A percentile compares a stretch with the other conserved stretches of the same genome.
Conservation (phyloP, 2,329 filamentous ascomycete species). For the Arthrinium puccinioides region DNA sequence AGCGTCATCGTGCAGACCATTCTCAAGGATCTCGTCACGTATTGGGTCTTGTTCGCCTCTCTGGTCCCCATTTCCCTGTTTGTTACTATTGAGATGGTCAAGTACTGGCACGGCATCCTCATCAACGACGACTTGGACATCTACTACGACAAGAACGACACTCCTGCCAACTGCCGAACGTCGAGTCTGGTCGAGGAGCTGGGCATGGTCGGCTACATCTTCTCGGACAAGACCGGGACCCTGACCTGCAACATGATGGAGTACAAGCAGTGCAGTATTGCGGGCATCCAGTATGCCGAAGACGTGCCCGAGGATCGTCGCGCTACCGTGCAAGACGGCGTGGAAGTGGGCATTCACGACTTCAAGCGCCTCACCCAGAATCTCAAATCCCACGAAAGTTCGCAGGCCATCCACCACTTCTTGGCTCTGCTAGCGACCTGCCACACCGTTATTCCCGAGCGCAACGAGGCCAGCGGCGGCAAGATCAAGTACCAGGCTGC, state of each 20-base stretch:
- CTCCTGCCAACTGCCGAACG: conserved; percentile 89
- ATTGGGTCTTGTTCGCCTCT: conserved; percentile 97
- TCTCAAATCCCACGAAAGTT: conserved; percentile 46
- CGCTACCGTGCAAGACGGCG: conserved; percentile 69
- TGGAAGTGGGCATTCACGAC: conserved; percentile 74
- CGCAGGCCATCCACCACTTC: conserved; percentile 66
- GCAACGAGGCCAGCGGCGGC: conserved; percentile 66
- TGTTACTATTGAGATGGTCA: conserved; percentile 94
- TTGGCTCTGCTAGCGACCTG: conserved; percentile 80
- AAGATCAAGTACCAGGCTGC: conserved; percentile 97
- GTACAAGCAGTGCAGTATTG: conserved; percentile 91
- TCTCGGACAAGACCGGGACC: conserved; percentile 96
- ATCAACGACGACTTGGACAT: conserved; percentile 98
- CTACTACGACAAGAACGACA: conserved; percentile 93
- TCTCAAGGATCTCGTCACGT: conserved; percentile 90
- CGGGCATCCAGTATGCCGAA: conserved; percentile 87
- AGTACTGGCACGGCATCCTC: conserved; percentile 95
- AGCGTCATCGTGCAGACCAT: conserved; percentile 64
- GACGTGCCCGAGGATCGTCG: conserved; percentile 86
- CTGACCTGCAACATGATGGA: conserved; percentile 99
- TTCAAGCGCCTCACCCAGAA: conserved; percentile 72
- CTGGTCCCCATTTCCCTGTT: conserved; percentile 96
- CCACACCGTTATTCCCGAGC: conserved; percentile 95
- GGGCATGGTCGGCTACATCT: conserved; percentile 97
- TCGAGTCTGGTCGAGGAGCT: conserved; percentile 95